A percentile compares a stretch with the other conserved stretches of the same genome.
phyloP scores from a whole-genome alignment of 257 asterid species.

The Capsicum chinense region DNA sequence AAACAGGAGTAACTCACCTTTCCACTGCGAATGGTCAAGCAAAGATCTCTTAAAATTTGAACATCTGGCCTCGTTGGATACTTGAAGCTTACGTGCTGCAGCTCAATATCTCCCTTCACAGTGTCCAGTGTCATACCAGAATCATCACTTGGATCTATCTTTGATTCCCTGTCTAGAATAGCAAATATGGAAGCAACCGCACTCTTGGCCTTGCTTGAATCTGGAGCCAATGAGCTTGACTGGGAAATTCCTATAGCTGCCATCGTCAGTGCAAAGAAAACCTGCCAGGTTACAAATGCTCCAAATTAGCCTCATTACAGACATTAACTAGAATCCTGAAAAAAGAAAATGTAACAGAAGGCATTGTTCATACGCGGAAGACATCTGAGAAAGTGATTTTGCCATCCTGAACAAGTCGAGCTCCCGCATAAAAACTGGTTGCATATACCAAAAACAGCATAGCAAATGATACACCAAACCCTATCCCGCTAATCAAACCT shows the following conservation, averaged over 20 bases:
- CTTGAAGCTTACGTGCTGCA: conserved; percentile 68
- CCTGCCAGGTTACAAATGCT: conserved; percentile 53
- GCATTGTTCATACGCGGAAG: conserved; percentile 59
- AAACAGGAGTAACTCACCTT: conserved; percentile 49
- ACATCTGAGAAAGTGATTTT: conserved; percentile 73
- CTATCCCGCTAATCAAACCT: conserved; percentile 41
- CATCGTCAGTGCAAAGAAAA: conserved; percentile 84
- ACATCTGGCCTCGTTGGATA: conserved; percentile 86
- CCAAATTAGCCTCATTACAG: conserved; percentile 2
- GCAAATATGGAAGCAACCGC: conserved; percentile 81
- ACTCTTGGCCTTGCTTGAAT: conserved; percentile 78
- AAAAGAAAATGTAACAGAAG: neutral
- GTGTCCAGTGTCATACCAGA: conserved; percentile 69
- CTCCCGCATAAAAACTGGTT: conserved; percentile 89
- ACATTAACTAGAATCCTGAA: neutral
- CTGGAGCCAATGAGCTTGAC: conserved; percentile 85
- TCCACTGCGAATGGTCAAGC: conserved; percentile 72
- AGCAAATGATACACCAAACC: conserved; percentile 69
- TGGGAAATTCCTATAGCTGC: conserved; percentile 86
- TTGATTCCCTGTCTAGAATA: conserved; percentile 68
- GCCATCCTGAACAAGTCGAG: conserved; percentile 72
- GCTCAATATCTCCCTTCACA: conserved; percentile 80
- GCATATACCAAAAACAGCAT: conserved; percentile 75
- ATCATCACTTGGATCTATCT: conserved; percentile 80
- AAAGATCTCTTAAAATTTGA: conserved; percentile 67